phyloP scores from a whole-genome alignment of 768 basidiomycete genomes.

The Agaricus blazei region DNA sequence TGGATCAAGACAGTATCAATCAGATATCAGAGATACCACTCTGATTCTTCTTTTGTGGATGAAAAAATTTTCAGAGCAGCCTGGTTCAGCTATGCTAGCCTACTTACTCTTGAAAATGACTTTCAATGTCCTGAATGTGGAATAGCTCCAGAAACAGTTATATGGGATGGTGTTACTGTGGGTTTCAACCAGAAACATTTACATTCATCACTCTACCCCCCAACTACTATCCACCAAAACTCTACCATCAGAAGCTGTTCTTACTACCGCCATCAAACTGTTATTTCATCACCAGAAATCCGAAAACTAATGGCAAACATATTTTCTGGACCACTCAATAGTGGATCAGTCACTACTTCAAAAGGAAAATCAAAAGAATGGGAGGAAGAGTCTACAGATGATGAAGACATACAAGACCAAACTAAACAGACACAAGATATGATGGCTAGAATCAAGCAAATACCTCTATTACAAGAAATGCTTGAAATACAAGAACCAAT shows the following conservation, averaged over 20 bases:
- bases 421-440: too few species aligned
- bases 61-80: constrained; percentile 23
- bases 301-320: background rate
- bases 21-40: constrained; percentile 13
- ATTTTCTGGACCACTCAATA: background rate
- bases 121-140: constrained; percentile 24
- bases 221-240: constrained; percentile 21
- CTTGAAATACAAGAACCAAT: background rate
- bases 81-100: constrained; percentile 27
- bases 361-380: too few species aligned
- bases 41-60: constrained; percentile 17
- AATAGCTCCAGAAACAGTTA: constrained; percentile 20
- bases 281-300: constrained; percentile 19
- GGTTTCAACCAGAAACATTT: constrained; percentile 24
- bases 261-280: constrained; percentile 21
- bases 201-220: constrained; percentile 18
- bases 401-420: too few species aligned
- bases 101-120: constrained; percentile 17
- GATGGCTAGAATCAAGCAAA: too few species aligned
- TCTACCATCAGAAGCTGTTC: background rate
- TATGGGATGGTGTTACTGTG: constrained; percentile 29
- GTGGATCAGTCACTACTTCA: too few species aligned
- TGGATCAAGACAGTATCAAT: constrained; percentile 18
- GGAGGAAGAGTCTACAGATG: too few species aligned
- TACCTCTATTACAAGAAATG: too few species aligned